Conservation (phyloP, 192 early-diverging fungal species). For the Coemansia erecta region DNA sequence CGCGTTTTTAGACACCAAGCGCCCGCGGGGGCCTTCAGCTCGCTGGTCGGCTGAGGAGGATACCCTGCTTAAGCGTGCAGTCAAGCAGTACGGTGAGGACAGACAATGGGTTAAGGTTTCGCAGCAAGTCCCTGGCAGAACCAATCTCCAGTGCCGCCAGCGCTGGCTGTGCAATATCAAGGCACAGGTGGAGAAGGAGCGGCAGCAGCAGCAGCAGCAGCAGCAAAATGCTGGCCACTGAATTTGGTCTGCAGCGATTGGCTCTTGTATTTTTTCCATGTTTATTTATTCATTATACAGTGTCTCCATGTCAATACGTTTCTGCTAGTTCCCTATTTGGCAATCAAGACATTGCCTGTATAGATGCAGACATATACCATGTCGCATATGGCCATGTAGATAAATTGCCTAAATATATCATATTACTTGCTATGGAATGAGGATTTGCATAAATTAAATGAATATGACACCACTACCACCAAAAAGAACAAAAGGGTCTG, state of each 20-base stretch:
- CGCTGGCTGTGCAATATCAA: conserved; percentile 55
- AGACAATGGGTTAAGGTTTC: conserved; percentile 54
- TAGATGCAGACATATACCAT: background rate
- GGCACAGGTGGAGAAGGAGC: conserved; percentile 45
- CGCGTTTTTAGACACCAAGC: conserved; percentile 48
- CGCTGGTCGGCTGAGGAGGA: conserved; percentile 47
- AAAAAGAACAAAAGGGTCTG: background rate
- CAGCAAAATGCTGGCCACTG: conserved; percentile 16
- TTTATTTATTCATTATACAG: background rate
- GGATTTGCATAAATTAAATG: conserved; percentile 25
- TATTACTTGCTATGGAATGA: background rate
- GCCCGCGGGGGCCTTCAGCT: conserved; percentile 43
- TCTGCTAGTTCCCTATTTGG: too few species aligned
- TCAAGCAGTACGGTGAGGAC: conserved; percentile 49
- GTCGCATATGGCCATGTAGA: too few species aligned
- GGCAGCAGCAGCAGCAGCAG: background rate
- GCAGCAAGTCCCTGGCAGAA: conserved; percentile 46
- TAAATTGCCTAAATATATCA: too few species aligned
- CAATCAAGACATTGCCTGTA: background rate
- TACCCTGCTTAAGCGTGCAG: conserved; percentile 36
- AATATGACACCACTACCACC: background rate
- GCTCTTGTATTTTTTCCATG: background rate
- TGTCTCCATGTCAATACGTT: too few species aligned
- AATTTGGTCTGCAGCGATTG: background rate
- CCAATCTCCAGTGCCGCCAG: conserved; percentile 51